Percentiles rank a stretch among this genome's conserved stretches.
phyloP scores from a whole-genome alignment of 192 early-diverging fungal genomes.

The Coemansia sp. region DNA sequence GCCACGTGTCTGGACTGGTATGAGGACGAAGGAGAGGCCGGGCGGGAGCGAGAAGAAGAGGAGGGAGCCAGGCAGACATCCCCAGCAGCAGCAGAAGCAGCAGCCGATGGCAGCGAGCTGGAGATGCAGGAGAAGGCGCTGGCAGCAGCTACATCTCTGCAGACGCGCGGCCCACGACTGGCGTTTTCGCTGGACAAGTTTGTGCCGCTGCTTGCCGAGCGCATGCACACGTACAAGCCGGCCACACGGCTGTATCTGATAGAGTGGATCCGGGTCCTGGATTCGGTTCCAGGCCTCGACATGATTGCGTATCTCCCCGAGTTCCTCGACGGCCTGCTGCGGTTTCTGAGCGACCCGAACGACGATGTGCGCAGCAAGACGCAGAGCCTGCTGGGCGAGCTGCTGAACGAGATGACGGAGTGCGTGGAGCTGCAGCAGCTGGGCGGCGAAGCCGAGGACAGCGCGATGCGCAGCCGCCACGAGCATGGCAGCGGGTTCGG shows the following conservation, averaged over 20 bases:
- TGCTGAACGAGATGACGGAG: slow-evolving; percentile 83
- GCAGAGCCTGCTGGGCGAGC: slow-evolving; percentile 79
- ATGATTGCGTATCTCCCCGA: slow-evolving; percentile 88
- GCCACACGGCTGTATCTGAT: slow-evolving; percentile 90
- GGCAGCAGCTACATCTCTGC: background rate
- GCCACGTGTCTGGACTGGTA: slow-evolving; percentile 67
- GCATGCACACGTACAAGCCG: slow-evolving; percentile 89
- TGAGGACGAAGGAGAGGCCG: slow-evolving; percentile 11
- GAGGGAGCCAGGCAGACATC: background rate
- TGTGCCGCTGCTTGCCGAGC: slow-evolving; percentile 90
- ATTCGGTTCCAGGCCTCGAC: slow-evolving; percentile 93
- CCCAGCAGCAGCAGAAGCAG: background rate
- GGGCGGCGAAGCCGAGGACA: slow-evolving; percentile 10
- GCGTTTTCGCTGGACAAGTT: slow-evolving; percentile 92
- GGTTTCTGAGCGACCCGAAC: slow-evolving; percentile 87
- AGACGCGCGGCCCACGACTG: slow-evolving; percentile 19
- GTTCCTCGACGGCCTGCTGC: slow-evolving; percentile 90
- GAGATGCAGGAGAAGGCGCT: background rate
- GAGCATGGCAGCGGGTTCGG: background rate
- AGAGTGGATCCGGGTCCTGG: slow-evolving; percentile 90
- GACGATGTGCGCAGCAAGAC: slow-evolving; percentile 87
- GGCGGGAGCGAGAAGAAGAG: background rate
- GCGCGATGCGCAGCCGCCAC: background rate
- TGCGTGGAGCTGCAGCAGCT: slow-evolving; percentile 45
- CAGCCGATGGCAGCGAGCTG: background rate